phyloP scores from a whole-genome alignment of 768 basidiomycete species.

The Naganishia vaughanmartiniae region DNA sequence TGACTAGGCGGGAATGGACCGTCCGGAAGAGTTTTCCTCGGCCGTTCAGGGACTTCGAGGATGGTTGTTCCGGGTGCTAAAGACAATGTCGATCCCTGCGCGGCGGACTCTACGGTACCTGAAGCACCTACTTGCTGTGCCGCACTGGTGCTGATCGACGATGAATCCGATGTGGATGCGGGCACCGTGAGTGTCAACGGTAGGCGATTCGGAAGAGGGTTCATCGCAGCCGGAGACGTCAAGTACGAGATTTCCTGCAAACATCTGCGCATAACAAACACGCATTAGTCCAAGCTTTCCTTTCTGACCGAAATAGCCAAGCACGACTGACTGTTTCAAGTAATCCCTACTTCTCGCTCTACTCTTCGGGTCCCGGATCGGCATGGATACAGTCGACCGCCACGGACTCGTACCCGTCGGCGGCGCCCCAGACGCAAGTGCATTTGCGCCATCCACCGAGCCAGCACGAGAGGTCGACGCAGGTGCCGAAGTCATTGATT shows the following conservation, averaged over 20 bases:
- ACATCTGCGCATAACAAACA: slow-evolving; percentile 60
- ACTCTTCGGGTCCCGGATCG: slow-evolving; percentile 90
- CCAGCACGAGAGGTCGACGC: slow-evolving; percentile 8
- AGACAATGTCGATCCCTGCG: background rate
- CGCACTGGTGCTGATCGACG: background rate
- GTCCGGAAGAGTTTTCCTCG: slow-evolving; percentile 27
- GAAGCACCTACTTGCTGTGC: background rate
- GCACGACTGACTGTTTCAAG: slow-evolving; percentile 81
- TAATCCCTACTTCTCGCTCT: slow-evolving; percentile 92
- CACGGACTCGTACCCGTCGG: slow-evolving; percentile 47
- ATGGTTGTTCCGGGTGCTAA: background rate
- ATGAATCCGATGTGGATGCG: background rate
- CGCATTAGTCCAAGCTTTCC: no score
- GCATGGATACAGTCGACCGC: slow-evolving; percentile 63
- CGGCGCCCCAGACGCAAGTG: slow-evolving; percentile 50
- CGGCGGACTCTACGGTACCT: background rate
- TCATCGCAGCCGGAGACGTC: slow-evolving; percentile 94
- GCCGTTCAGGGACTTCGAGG: slow-evolving; percentile 24
- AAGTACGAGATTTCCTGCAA: slow-evolving; percentile 97
- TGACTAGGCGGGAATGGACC: slow-evolving; percentile 11
- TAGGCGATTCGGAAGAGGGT: slow-evolving; percentile 70
- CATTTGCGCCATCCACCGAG: slow-evolving; percentile 5
- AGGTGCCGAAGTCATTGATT: background rate
- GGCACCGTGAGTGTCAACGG: slow-evolving; percentile 21
- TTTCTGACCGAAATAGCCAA: no score